Evolutionary conservation across 2,329 filamentous ascomycete genomes (phyloP).

Genomic region (Colletotrichum sojae): DNA sequence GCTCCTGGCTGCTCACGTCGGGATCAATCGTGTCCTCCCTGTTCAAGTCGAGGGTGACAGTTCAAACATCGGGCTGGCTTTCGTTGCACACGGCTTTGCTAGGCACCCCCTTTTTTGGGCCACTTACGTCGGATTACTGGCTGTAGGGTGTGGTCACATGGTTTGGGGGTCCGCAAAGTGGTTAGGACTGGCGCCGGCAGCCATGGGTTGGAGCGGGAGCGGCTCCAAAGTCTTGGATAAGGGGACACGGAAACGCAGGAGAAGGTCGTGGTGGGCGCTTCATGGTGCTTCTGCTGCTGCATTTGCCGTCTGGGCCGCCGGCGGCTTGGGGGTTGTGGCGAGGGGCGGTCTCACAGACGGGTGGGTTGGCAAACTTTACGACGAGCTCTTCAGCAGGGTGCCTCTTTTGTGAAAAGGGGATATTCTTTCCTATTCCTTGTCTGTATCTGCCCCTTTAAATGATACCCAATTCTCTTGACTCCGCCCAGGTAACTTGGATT

Average conservation of each 20-base stretch:
- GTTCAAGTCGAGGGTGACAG: conserved; percentile 84
- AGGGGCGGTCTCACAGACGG: conserved; percentile 77
- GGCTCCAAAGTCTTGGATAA: conserved; percentile 62
- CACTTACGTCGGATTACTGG: conserved; percentile 79
- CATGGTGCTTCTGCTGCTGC: conserved; percentile 74
- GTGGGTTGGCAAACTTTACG: conserved; percentile 86
- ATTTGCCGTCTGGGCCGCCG: conserved; percentile 82
- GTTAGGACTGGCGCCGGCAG: conserved; percentile 75
- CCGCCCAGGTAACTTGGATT: too few relatives aligned
- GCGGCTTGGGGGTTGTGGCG: conserved; percentile 84
- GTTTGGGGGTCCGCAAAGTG: conserved; percentile 90
- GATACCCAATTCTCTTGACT: too few relatives aligned
- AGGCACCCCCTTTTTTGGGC: conserved; percentile 78
- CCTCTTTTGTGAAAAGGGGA: conserved; percentile 31
- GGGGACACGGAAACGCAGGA: conserved; percentile 66
- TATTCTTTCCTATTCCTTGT: too few relatives aligned
- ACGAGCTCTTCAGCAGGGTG: conserved; percentile 72
- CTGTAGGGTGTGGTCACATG: conserved; percentile 80
- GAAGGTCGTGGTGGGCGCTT: conserved; percentile 78
- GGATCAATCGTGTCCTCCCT: conserved; percentile 83
- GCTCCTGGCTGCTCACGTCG: conserved; percentile 78
- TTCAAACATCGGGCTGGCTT: conserved; percentile 87
- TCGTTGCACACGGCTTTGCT: conserved; percentile 88
- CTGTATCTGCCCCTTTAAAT: too few relatives aligned
- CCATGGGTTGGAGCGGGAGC: conserved; percentile 62